Conservation (phyloP, 176 grass and related monocot species). For the Dactylis glomerata region DNA sequence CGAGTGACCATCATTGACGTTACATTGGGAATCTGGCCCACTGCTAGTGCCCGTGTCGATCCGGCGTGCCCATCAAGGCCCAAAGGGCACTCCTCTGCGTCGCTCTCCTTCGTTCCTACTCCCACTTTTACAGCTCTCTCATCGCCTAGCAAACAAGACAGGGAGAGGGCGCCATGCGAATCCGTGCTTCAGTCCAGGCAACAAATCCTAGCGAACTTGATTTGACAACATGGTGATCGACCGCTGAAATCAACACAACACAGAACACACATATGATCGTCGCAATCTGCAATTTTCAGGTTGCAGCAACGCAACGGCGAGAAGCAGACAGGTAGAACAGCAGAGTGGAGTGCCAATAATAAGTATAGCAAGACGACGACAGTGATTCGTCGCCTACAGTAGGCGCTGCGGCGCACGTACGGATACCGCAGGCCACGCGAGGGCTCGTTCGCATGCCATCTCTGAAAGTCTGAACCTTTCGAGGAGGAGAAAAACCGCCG, state of each 20-base stretch:
- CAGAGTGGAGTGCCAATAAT: background rate
- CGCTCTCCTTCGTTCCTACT: background rate
- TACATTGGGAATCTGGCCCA: slow-evolving; percentile 39
- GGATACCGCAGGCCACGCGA: slow-evolving; percentile 26
- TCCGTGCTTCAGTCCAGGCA: background rate
- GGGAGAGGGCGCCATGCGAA: background rate
- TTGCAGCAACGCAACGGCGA: background rate
- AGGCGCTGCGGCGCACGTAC: slow-evolving; percentile 11
- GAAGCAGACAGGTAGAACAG: background rate
- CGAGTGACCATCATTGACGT: slow-evolving; percentile 43
- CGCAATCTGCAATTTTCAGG: background rate
- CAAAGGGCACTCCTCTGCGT: background rate
- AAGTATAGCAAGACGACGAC: slow-evolving; percentile 9
- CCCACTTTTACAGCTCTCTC: slow-evolving; percentile 14
- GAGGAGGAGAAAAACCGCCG: background rate
- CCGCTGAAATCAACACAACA: background rate
- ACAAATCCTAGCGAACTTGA: background rate
- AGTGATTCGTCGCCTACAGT: slow-evolving; percentile 44
- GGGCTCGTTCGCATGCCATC: background rate
- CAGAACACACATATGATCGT: background rate
- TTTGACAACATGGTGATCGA: background rate
- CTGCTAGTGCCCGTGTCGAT: slow-evolving; percentile 6
- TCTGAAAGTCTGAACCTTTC: background rate
- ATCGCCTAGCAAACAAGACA: background rate
- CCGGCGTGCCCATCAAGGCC: slow-evolving; percentile 30